Conservation (phyloP, 2,329 filamentous ascomycete species). For the Chaetomiaceae sp. region DNA sequence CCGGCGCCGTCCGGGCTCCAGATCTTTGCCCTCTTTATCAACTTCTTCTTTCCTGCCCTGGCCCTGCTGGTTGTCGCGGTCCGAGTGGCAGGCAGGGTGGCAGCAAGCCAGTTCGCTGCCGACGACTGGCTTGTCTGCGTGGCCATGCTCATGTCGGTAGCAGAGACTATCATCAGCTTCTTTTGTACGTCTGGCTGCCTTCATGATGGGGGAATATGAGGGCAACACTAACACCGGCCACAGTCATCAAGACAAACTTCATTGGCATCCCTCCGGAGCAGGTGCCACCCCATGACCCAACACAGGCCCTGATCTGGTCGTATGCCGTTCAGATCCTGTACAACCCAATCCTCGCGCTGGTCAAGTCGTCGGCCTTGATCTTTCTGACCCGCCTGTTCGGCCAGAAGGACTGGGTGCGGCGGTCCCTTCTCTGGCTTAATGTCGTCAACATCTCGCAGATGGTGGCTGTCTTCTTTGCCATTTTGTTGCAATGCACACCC, state of each 20-base stretch:
- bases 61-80: conserved; percentile 27
- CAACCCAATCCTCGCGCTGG: conserved; percentile 33
- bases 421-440: conserved; percentile 29
- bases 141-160: conserved; percentile 30
- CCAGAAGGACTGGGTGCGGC: conserved; percentile 28
- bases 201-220: neutral
- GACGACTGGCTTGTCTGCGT: conserved; percentile 32
- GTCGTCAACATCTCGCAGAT: conserved; percentile 30
- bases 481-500: conserved; percentile 38
- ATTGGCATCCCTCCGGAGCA: conserved; percentile 25
- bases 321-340: conserved; percentile 34
- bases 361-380: conserved; percentile 33
- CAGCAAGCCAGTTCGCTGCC: conserved; percentile 25
- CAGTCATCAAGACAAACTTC: conserved; percentile 32
- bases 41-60: conserved; percentile 29
- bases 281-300: conserved; percentile 26
- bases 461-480: conserved; percentile 31
- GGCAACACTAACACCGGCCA: conserved; percentile 1
- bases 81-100: conserved; percentile 26
- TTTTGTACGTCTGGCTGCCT: conserved; percentile 25
- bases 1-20: conserved; percentile 25
- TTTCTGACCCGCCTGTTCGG: conserved; percentile 32
- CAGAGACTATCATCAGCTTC: conserved; percentile 29
- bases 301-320: conserved; percentile 28
- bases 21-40: conserved; percentile 29